A percentile compares a stretch with the other conserved stretches of the same genome.
These are phyloP conservation scores for Penstemon barbatus DNA, from an alignment of 257 asterid species.

Conservation along the genomic window DNA sequence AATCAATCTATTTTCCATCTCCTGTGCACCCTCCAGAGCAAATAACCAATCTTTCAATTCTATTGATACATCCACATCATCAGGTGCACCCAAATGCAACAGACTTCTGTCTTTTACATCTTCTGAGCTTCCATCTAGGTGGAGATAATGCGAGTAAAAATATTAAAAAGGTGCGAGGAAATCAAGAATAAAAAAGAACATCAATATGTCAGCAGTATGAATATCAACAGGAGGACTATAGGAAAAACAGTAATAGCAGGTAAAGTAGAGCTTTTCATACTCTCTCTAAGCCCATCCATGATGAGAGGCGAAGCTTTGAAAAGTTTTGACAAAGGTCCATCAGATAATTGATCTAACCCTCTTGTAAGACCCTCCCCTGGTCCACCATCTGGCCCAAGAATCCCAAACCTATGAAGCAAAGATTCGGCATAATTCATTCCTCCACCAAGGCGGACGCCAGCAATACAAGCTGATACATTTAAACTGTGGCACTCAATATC, in stretches of 20 bases:
- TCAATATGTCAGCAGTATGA: conserved; percentile 23
- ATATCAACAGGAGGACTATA: conserved; percentile 13
- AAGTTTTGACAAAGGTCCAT: conserved; percentile 86
- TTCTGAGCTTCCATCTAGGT: conserved; percentile 52
- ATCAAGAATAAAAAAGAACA: conserved; percentile 20
- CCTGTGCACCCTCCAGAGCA: conserved; percentile 89
- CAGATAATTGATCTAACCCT: conserved; percentile 78
- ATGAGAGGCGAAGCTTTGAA: conserved; percentile 65
- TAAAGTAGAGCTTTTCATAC: conserved; percentile 38
- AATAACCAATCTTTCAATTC: conserved; percentile 94
- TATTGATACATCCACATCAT: conserved; percentile 78
- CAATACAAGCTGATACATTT: conserved; percentile 71
- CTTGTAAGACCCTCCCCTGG: conserved; percentile 92
- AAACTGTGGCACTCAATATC: conserved; percentile 87
- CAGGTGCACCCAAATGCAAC: conserved; percentile 78
- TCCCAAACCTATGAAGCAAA: conserved; percentile 93
- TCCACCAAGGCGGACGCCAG: conserved; percentile 96
- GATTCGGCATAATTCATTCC: conserved; percentile 92
- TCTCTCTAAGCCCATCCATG: conserved; percentile 52
- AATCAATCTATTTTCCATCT: conserved; percentile 51
- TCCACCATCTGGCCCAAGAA: conserved; percentile 95
- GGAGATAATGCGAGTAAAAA: conserved; percentile 26
- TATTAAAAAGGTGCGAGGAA: not conserved
- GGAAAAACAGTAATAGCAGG: conserved; percentile 27
- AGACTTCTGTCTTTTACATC: conserved; percentile 46